Evolutionary conservation across 225 moss, liverwort and hornwort species (phyloP).

Genomic region (Lunularia cruciata): DNA sequence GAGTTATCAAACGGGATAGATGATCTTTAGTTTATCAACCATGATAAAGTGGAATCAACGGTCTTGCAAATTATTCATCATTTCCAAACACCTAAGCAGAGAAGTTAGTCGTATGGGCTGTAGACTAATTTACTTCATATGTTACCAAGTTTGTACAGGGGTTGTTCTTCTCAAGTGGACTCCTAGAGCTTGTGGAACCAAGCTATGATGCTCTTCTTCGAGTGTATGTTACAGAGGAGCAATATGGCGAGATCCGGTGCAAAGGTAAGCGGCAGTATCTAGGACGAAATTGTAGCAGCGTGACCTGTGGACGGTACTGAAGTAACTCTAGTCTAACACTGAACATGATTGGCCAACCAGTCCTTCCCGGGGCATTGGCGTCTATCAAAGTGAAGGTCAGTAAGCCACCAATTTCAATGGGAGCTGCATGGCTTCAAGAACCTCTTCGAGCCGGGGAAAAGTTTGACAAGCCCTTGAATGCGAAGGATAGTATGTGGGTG

Average conservation of each 20-base stretch:
- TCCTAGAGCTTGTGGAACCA: conserved; percentile 21
- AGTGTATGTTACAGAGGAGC: conserved; percentile 3
- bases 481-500: conserved; percentile 17
- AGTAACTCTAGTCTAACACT: neutral
- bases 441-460: neutral
- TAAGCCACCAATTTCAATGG: conserved; percentile 23
- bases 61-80: too few relatives aligned
- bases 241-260: conserved; percentile 31
- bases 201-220: conserved; percentile 32
- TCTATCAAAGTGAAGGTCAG: conserved; percentile 42
- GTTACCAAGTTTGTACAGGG: conserved; percentile 17
- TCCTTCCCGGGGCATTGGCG: conserved; percentile 51
- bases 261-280: conserved; percentile 13
- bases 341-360: conserved; percentile 25
- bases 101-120: too few relatives aligned
- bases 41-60: too few relatives aligned
- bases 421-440: neutral
- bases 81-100: too few relatives aligned
- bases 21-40: too few relatives aligned
- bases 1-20: too few relatives aligned
- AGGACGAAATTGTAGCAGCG: too few relatives aligned
- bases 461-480: neutral
- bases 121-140: too few relatives aligned
- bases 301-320: neutral
- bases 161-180: conserved; percentile 28